phyloP scores from a whole-genome alignment of 768 basidiomycete species.

The Cystobasidium onofrii region DNA sequence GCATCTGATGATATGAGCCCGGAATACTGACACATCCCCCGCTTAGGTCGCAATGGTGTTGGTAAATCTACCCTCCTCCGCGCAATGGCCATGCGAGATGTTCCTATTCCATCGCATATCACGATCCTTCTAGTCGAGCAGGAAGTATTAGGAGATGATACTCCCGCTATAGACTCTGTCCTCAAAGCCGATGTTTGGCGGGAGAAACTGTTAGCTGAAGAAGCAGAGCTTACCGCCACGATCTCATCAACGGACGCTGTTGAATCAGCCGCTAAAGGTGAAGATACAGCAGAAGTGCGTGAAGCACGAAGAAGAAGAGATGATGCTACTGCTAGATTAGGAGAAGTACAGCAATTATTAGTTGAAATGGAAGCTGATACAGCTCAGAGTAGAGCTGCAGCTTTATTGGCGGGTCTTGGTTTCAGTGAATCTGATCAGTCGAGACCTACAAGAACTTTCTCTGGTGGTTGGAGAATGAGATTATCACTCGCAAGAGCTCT shows the following conservation, averaged over 20 bases:
- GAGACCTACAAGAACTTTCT: constrained; percentile 45
- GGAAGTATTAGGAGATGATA: constrained; percentile 93
- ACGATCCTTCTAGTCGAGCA: constrained; percentile 98
- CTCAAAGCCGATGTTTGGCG: constrained; percentile 99
- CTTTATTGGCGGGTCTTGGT: constrained; percentile 82
- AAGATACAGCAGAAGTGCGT: constrained; percentile 24
- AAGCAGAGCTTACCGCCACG: constrained; percentile 62
- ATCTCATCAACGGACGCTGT: constrained; percentile 45
- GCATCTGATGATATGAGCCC: too few relatives aligned
- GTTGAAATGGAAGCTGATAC: constrained; percentile 99
- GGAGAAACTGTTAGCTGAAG: constrained; percentile 81
- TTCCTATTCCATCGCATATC: constrained; percentile 54
- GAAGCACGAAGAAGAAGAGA: constrained; percentile 44
- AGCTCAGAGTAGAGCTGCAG: constrained; percentile 85
- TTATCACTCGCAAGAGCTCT: constrained; percentile 87
- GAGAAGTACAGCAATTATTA: constrained; percentile 78
- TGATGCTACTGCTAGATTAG: constrained; percentile 53
- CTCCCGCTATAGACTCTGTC: constrained; percentile 81
- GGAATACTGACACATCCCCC: too few relatives aligned
- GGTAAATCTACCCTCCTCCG: constrained; percentile 94
- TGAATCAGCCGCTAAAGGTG: background rate
- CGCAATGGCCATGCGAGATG: constrained; percentile 85
- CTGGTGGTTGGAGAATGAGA: constrained; percentile 92
- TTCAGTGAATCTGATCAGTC: constrained; percentile 82
- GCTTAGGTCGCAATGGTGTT: constrained; percentile 63